Evolutionary conservation across 768 basidiomycete genomes (phyloP), one percentile per base, ranked within the genome.

Genomic region (Trametes cingulata): DNA sequence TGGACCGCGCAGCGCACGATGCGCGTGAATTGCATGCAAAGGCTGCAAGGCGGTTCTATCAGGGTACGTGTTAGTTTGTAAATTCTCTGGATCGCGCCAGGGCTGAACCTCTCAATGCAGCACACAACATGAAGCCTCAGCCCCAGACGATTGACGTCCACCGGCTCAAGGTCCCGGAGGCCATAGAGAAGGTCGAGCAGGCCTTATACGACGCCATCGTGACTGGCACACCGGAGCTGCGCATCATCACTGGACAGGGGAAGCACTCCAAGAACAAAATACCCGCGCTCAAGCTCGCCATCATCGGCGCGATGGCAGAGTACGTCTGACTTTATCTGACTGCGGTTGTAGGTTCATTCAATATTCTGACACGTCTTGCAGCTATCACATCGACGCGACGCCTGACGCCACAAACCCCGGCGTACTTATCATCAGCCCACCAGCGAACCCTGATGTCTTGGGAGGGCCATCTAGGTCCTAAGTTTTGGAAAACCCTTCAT

Each of bases 91-190:
- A 29, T 51, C 3, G 42, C 24, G 37, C 4, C 3, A 13, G 25
- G 5, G 12, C 17, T 49, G 13, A n/a, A 27, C 45, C 43, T 37
- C 19, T 29, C n/a, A 5, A n/a, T 58, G 7, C 49, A 74, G 73
- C 75, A 14, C 70, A 75, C 52, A 76, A 74, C 52, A 51, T 68
- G 20, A 63, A 65, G 37, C 64, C 62, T 0, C 64, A 67, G 27
- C 67, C 71, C 2, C 72, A 69, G 39, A 71, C 65, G 20, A 71
- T 76, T 49, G 75, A 76, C 36, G 74, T 76, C 3, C 75, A 76
- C 57, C 66, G 70, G 17, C 69, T 76, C 50, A 72, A 68, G 20
- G 58, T 69, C 13, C 51, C 55, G 15, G 75, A 76, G 41, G 75
- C 75, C 13, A 50, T 70, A 15, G 61, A 68, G 35, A 66, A 63